Evolutionary conservation across 2,329 filamentous ascomycete species (phyloP).

Genomic region (Pestalotiopsis sp.): DNA sequence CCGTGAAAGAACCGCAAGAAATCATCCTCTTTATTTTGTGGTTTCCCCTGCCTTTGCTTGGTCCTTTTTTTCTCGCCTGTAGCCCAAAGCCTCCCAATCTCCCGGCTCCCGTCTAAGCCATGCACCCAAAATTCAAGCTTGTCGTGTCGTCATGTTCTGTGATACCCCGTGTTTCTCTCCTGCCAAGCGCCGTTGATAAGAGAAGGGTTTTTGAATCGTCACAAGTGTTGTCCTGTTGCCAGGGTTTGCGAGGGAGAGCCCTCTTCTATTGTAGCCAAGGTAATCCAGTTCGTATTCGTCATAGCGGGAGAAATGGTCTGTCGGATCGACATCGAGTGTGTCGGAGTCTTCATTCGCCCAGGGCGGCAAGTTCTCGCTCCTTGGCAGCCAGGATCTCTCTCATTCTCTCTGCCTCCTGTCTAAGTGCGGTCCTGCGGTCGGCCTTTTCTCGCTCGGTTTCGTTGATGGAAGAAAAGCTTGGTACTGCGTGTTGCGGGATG

Average conservation of each 20-base stretch:
- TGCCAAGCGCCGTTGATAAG: not conserved
- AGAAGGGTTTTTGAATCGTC: not conserved
- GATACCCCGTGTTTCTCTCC: not conserved
- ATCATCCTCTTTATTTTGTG: not conserved
- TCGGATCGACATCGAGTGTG: not conserved
- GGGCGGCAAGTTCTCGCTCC: constrained; percentile 67
- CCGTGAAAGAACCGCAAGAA: not conserved
- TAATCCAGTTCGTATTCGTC: not conserved
- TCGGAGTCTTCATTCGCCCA: constrained; percentile 32
- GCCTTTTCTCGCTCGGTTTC: constrained; percentile 55
- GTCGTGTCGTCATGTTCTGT: constrained; percentile 3
- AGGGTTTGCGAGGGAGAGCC: not conserved
- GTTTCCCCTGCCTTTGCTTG: not conserved
- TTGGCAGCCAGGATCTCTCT: constrained; percentile 70
- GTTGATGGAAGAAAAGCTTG: constrained; percentile 26
- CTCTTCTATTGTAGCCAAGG: not conserved
- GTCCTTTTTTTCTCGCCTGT: not conserved
- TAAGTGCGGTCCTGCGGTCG: constrained; percentile 65
- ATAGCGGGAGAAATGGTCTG: not conserved
- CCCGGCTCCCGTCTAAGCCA: not conserved
- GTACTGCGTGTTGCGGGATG: constrained; percentile 35
- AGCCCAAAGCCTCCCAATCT: not conserved
- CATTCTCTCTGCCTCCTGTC: constrained; percentile 76
- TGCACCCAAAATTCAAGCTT: not conserved
- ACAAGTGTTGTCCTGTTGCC: not conserved